Evolutionary conservation across 768 basidiomycete species (phyloP).

Genomic region (Coprinopsis cinerea): DNA sequence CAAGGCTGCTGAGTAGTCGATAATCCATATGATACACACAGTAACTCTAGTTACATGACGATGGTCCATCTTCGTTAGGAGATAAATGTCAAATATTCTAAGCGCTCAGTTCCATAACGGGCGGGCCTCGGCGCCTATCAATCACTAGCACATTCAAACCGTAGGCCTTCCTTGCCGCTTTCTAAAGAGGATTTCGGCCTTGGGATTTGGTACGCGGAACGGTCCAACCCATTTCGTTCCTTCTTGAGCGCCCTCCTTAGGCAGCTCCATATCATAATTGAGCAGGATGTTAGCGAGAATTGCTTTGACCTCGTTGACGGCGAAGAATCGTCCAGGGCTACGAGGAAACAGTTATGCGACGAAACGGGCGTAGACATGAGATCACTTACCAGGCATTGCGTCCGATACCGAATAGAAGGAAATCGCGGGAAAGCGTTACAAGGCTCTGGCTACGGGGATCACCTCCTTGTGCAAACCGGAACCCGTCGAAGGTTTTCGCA

Average conservation of each 20-base stretch:
- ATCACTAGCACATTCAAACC: no score
- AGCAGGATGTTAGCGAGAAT: slow-evolving; percentile 30
- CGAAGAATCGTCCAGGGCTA: slow-evolving; percentile 37
- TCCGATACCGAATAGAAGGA: slow-evolving; percentile 26
- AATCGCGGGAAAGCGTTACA: slow-evolving; percentile 20
- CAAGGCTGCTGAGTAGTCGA: no score
- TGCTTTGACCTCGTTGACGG: slow-evolving; percentile 31
- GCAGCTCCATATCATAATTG: slow-evolving; percentile 31
- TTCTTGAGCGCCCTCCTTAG: slow-evolving; percentile 5
- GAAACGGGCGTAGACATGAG: not conserved
- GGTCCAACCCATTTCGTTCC: no score
- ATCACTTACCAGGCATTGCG: slow-evolving; percentile 22
- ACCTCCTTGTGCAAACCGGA: slow-evolving; percentile 25
- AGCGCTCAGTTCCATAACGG: no score
- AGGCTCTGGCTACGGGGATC: slow-evolving; percentile 23
- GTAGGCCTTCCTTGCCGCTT: no score
- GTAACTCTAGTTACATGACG: no score
- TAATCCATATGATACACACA: no score
- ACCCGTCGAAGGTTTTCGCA: slow-evolving; percentile 30
- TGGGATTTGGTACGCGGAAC: not conserved
- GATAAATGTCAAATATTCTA: no score
- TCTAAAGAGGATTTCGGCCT: no score
- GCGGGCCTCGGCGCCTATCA: no score
- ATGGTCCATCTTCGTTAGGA: no score
- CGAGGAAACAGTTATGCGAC: not conserved